These are phyloP conservation scores for Xylaria sp. DNA, from an alignment of 2,329 filamentous ascomycete species.

Conservation along the genomic window DNA sequence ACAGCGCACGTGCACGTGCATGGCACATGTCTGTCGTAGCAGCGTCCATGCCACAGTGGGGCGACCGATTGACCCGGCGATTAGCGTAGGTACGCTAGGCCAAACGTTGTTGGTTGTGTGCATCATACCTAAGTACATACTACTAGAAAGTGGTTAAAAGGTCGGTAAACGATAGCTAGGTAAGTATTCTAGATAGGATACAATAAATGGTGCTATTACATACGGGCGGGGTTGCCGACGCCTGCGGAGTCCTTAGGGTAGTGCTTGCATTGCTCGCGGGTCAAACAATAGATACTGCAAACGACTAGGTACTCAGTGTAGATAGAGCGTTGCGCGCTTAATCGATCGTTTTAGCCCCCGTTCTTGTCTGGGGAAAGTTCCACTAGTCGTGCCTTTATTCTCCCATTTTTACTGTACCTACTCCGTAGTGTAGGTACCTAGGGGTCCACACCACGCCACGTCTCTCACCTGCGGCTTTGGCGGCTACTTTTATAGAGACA, in stretches of 20 bases:
- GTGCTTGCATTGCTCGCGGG: not conserved
- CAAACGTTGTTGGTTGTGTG: not conserved
- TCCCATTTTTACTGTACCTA: not conserved
- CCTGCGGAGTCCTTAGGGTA: not conserved
- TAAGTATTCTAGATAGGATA: not conserved
- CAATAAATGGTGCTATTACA: slow-evolving; percentile 11
- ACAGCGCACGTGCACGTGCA: slow-evolving; percentile 4
- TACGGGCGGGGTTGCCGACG: not conserved
- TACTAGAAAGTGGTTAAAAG: no score
- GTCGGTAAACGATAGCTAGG: not conserved
- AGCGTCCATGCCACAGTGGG: slow-evolving; percentile 7
- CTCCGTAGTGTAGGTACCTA: not conserved
- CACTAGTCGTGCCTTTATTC: not conserved
- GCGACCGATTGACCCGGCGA: not conserved
- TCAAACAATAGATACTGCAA: no score
- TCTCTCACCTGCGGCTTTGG: not conserved
- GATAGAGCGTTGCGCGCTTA: not conserved
- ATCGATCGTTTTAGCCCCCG: not conserved
- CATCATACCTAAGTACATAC: no score
- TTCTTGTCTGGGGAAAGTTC: not conserved
- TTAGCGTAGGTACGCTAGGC: not conserved
- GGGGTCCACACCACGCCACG: not conserved
- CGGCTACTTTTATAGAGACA: not conserved
- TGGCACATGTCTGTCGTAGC: not conserved
- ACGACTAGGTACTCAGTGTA: no score